phyloP scores from a whole-genome alignment of 345 rosid species.

The Bretschneidera sinensis region DNA sequence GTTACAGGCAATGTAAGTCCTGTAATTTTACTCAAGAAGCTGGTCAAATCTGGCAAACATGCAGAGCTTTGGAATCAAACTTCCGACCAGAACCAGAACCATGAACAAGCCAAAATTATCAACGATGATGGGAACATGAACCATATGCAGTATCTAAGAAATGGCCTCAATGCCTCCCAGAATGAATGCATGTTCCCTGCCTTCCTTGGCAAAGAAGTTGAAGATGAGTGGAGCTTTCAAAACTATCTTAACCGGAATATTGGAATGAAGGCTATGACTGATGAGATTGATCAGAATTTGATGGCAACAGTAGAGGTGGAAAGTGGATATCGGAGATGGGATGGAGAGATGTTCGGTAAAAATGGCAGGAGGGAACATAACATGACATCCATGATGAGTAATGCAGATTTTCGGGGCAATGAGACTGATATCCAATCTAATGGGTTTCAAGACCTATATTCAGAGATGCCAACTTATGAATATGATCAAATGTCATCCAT shows the following conservation, averaged over 20 bases:
- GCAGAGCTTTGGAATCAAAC: too few species aligned
- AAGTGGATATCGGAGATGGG: background rate
- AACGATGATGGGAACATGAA: too few species aligned
- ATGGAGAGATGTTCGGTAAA: slow-evolving; percentile 9
- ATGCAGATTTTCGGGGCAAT: slow-evolving; percentile 12
- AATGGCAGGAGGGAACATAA: slow-evolving; percentile 5
- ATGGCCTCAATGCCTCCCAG: slow-evolving; percentile 8
- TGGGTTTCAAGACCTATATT: slow-evolving; percentile 9
- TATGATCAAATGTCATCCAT: slow-evolving; percentile 13
- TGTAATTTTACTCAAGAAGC: too few species aligned
- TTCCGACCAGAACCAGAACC: too few species aligned
- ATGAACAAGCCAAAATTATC: too few species aligned
- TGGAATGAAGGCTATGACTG: background rate
- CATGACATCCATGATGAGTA: too few species aligned
- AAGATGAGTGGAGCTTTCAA: slow-evolving; percentile 5
- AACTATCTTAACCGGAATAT: slow-evolving; percentile 16
- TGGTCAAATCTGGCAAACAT: too few species aligned
- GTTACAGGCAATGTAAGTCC: too few species aligned
- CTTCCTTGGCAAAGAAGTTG: slow-evolving; percentile 13
- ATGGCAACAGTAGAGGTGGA: slow-evolving; percentile 7
- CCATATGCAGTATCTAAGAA: too few species aligned
- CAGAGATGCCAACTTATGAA: slow-evolving; percentile 15
- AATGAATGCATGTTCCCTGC: slow-evolving; percentile 24
- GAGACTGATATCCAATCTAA: slow-evolving; percentile 11
- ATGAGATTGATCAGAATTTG: slow-evolving; percentile 5